Conservation (phyloP, 2,329 filamentous ascomycete genomes). For the Colletotrichum tabaci region DNA sequence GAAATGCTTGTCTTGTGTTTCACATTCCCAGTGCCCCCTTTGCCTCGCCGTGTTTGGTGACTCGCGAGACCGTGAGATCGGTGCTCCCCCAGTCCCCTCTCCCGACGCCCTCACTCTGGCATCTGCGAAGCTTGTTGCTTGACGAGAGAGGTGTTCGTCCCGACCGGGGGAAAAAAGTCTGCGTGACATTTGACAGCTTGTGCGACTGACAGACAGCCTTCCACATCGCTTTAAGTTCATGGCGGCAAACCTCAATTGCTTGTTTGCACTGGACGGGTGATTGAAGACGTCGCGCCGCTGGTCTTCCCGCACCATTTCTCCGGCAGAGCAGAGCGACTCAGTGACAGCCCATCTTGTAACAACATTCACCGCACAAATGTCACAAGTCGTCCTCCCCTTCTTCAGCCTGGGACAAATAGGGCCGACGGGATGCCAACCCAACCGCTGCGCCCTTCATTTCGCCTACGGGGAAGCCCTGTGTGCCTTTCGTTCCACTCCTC, state of each 20-base stretch:
- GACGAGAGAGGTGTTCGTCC: not conserved
- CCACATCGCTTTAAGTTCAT: not conserved
- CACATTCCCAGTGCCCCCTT: slow-evolving; percentile 22
- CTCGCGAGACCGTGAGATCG: not conserved
- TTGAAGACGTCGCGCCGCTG: not conserved
- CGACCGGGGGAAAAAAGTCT: not conserved
- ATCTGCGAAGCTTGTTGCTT: not conserved
- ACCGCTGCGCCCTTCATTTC: slow-evolving; percentile 21
- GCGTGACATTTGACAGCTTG: not conserved
- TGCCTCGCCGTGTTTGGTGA: slow-evolving; percentile 11
- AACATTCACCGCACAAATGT: slow-evolving; percentile 10
- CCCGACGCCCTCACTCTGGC: not conserved
- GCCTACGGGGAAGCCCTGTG: slow-evolving; percentile 6
- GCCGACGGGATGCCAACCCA: slow-evolving; percentile 16
- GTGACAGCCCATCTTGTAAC: slow-evolving; percentile 10
- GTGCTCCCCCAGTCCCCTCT: slow-evolving; percentile 2
- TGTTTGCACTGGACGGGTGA: not conserved
- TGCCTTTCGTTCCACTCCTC: slow-evolving; percentile 6
- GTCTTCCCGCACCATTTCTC: not conserved
- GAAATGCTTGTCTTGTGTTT: slow-evolving; percentile 42
- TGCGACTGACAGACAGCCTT: not conserved
- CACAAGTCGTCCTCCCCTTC: not conserved
- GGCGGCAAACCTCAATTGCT: slow-evolving; percentile 7
- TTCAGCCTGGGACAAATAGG: not conserved
- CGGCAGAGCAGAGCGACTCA: not conserved